Evolutionary conservation across 257 asterid genomes (phyloP), one percentile per base, ranked within the genome.

Genomic region (Nemophila menziesii): DNA sequence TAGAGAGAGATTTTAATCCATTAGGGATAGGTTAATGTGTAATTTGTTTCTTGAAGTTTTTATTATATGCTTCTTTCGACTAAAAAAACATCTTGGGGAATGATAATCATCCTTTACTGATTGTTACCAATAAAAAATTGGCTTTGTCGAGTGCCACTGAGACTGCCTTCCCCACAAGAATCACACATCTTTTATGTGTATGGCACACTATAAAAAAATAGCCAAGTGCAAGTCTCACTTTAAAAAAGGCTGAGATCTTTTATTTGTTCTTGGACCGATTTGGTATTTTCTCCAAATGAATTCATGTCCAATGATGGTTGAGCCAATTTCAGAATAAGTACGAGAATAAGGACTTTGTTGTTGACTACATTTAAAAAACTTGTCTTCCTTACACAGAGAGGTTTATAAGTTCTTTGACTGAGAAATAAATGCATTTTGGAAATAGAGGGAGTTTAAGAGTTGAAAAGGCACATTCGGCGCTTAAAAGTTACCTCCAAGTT

Each of bases 171-270:
- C 51, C 52, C 2, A 36, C 4, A 15, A 5, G 29, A 20, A 7
- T 16, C 3, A 36, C n/a, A n/a, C n/a, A 55, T 24, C 8, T 55
- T 5, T 9, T 55, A 1, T 55, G 41, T 23, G 42, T 55, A n/a
- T 55, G 61, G 61, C 61, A 55, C n/a, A 55, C 39, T 5, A 11
- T 44, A 24, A 55, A 19, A 18, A 55, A 55, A 23, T 46, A 3
- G 16, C 21, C 0, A 55, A 55, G 14, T 45, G 54, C 8, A 33
- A 44, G 23, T 16, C 40, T 5, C 12, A 37, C 2, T 44, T 54
- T 34, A 43, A 11, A 4, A 46, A 44, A 22, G 23, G 17, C 29
- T 2, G 27, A 17, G 19, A 55, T 3, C n/a, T 13, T 36, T 55
- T 8, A 21, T 45, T 6, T 11, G 20, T 5, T 1, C 20, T 12